Evolutionary conservation across 371 early-diverging fungal species (phyloP).

Genomic region (Blakeslea trispora): DNA sequence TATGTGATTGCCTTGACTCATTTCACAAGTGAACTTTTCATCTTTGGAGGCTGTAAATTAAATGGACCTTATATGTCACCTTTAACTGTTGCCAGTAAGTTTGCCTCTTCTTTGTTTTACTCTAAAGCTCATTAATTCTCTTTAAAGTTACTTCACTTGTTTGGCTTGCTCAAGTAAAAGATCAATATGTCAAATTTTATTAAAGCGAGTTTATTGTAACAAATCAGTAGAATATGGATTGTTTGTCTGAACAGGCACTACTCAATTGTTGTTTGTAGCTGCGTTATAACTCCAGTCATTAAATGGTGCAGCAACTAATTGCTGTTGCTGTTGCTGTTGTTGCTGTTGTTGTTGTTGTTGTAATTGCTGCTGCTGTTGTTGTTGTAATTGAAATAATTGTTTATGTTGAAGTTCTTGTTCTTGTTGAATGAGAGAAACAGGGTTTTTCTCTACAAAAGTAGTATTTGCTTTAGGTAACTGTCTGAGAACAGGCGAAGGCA

Average conservation of each 20-base stretch:
- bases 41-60: slow-evolving; percentile 71
- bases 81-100: slow-evolving; percentile 67
- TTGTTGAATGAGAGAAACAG: not conserved
- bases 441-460: not conserved
- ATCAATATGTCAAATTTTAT: slow-evolving; percentile 39
- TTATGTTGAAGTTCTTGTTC: slow-evolving; percentile 14
- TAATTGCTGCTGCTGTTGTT: slow-evolving; percentile 23
- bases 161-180: slow-evolving; percentile 43
- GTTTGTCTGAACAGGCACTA: slow-evolving; percentile 28
- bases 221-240: slow-evolving; percentile 56
- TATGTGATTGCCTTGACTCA: slow-evolving; percentile 71
- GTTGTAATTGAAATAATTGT: slow-evolving; percentile 11
- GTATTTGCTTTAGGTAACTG: slow-evolving; percentile 19
- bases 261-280: slow-evolving; percentile 28
- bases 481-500: slow-evolving; percentile 55
- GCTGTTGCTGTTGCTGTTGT: slow-evolving; percentile 21
- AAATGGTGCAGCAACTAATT: slow-evolving; percentile 23
- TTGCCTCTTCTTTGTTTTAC: slow-evolving; percentile 14
- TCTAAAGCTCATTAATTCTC: not conserved
- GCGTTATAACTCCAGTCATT: slow-evolving; percentile 35
- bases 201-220: slow-evolving; percentile 22
- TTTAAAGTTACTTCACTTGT: slow-evolving; percentile 22
- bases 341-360: slow-evolving; percentile 22
- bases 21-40: slow-evolving; percentile 69
- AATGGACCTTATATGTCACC: slow-evolving; percentile 68